A percentile compares a stretch with the other conserved stretches of the same genome.
These are phyloP conservation scores for Mesembryanthemum crystallinum DNA, from an alignment of 148 eudicot species.

Conservation along the genomic window DNA sequence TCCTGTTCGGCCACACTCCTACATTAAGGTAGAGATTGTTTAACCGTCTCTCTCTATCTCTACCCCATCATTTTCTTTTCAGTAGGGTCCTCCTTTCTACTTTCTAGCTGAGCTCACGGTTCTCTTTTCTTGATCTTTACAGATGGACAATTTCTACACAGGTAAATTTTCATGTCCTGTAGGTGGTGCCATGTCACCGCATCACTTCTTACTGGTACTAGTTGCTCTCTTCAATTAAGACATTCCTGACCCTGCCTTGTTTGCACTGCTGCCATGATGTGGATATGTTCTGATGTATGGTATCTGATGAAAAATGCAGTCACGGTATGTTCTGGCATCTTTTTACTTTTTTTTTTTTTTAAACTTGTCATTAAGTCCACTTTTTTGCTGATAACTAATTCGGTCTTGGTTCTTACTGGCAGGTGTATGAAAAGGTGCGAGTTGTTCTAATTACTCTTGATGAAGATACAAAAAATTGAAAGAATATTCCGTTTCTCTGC, in stretches of 20 bases:
- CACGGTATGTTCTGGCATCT: constrained; percentile 63
- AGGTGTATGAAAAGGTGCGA: constrained; percentile 89
- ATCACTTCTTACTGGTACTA: not conserved
- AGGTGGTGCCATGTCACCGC: not conserved
- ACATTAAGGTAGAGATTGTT: constrained; percentile 63
- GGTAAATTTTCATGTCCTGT: constrained; percentile 40
- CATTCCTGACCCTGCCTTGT: constrained; percentile 21
- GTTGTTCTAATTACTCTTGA: constrained; percentile 2
- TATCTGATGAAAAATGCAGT: constrained; percentile 46
- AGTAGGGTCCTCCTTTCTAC: not conserved
- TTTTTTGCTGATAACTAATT: constrained; percentile 14
- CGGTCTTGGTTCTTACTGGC: constrained; percentile 29
- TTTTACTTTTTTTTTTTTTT: not conserved
- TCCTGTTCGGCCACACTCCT: constrained; percentile 97
- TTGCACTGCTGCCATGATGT: constrained; percentile 21
- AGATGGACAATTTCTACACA: constrained; percentile 99
- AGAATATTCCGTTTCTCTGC: not conserved
- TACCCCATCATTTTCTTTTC: constrained; percentile 6
- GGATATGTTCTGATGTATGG: constrained; percentile 29
- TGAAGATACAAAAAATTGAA: not conserved
- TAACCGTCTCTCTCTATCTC: not conserved
- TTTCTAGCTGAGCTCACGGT: constrained; percentile 10
- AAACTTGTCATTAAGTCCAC: not conserved
- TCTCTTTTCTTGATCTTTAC: constrained; percentile 22
- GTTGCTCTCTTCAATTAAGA: constrained; percentile 5